Base-by-base conservation (phyloP, 139 green algal species). In the Tetraselmis chui region DNA sequence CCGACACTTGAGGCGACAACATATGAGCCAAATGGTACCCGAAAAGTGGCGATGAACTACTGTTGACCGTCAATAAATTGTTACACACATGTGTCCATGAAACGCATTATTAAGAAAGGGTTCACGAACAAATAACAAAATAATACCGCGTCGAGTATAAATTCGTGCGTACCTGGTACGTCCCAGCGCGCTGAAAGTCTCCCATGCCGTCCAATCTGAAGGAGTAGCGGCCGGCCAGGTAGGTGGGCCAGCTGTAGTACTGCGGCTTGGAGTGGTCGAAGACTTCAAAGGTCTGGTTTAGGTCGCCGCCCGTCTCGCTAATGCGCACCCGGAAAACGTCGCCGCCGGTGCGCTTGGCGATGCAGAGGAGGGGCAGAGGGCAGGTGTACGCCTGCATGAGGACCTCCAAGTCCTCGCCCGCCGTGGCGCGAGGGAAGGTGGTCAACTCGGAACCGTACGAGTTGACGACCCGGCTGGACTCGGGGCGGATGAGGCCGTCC, bases 351-450 rank as follows among this genome's bases (percentile, higher is more conserved):
- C 77, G 45, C 77, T 24, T 29, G 23, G 32, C 18, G 31, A 81
- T 75, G 77, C 2, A 30, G 30, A 81, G 30, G 31, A 30, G 23
- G 11, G 45, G 45, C 45, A 67, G 18, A 25, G 45, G 45, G 45
- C 45, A 67, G 23, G 32, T 78, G 45, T 83, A 83, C 23, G 79
- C 79, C 59, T 83, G 79, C n/a, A 83, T 2, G 32, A 78, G 29
- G 30, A 83, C 24, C 32, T 83, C 58, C 28, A 74, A 32, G 59
- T 83, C 79, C 27, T 78, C 79, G 1, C 58, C 79, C n/a, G 79
- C 79, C 24, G 67, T 32, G 1, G 59, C 59, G 59, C 30, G 58
- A 2, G 79, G 59, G 58, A 83, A 59, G 59, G 23, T 58, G 2
- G 29, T 32, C 1, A 83, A 59, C 59, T 29, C 27, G 58, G 2